A percentile compares a stretch with the other conserved stretches of the same genome.
These are phyloP conservation scores for Plantago elongata DNA, from an alignment of 257 asterid genomes.

Conservation along the genomic window DNA sequence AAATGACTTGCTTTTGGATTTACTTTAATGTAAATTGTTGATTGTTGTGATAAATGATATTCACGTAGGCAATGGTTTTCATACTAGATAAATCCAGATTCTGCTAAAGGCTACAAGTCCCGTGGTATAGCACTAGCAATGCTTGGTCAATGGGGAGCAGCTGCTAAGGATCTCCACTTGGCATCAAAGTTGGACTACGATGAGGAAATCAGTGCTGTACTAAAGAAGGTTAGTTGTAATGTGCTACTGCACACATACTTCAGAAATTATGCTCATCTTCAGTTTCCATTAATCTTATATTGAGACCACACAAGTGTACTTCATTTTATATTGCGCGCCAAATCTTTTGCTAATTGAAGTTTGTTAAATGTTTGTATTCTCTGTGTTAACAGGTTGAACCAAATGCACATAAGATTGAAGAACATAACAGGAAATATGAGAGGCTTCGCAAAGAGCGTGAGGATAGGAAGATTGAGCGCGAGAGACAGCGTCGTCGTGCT, in stretches of 20 bases:
- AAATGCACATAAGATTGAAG: slow-evolving; percentile 87
- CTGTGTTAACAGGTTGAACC: slow-evolving; percentile 70
- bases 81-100: slow-evolving; percentile 86
- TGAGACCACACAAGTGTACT: background rate
- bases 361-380: background rate
- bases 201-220: slow-evolving; percentile 81
- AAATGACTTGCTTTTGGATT: background rate
- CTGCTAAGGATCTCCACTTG: slow-evolving; percentile 88
- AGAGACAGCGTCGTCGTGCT: slow-evolving; percentile 76
- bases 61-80: slow-evolving; percentile 12
- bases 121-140: slow-evolving; percentile 89
- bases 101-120: slow-evolving; percentile 97
- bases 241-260: slow-evolving; percentile 1
- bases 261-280: background rate
- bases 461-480: slow-evolving; percentile 61
- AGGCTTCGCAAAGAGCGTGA: slow-evolving; percentile 88
- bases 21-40: no score
- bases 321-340: no score
- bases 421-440: slow-evolving; percentile 83
- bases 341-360: no score
- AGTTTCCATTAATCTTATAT: background rate
- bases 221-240: slow-evolving; percentile 63
- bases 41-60: background rate
- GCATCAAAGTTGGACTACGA: slow-evolving; percentile 93
- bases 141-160: slow-evolving; percentile 94